These are phyloP conservation scores for Allantophomopsis lycopodina DNA, from an alignment of 2,329 filamentous ascomycete species.

Conservation along the genomic window DNA sequence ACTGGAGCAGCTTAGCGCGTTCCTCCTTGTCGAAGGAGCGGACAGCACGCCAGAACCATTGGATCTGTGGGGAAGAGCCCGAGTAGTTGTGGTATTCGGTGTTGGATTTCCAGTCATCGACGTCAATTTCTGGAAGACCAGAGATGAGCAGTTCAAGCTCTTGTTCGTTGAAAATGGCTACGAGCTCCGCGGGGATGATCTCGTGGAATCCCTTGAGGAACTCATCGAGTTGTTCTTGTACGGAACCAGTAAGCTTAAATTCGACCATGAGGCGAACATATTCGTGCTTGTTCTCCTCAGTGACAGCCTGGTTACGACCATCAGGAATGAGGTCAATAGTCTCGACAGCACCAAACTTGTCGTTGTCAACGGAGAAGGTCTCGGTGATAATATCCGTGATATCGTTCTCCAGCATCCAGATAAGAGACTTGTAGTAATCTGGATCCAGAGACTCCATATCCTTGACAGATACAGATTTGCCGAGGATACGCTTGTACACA, in stretches of 20 bases:
- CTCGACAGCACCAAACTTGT: slow-evolving; percentile 83
- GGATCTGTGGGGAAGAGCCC: slow-evolving; percentile 86
- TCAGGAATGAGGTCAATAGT: slow-evolving; percentile 77
- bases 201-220: slow-evolving; percentile 96
- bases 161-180: slow-evolving; percentile 97
- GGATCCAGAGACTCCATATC: slow-evolving; percentile 98
- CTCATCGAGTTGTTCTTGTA: slow-evolving; percentile 85
- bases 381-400: slow-evolving; percentile 97
- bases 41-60: slow-evolving; percentile 99
- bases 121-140: slow-evolving; percentile 89
- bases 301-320: slow-evolving; percentile 84
- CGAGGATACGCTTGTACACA: slow-evolving; percentile 94
- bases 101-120: slow-evolving; percentile 98
- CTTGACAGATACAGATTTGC: slow-evolving; percentile 91
- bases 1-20: slow-evolving; percentile 90
- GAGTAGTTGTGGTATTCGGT: slow-evolving; percentile 98
- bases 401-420: slow-evolving; percentile 98
- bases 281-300: slow-evolving; percentile 96
- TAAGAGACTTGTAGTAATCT: slow-evolving; percentile 96
- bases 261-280: slow-evolving; percentile 92
- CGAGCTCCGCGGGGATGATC: slow-evolving; percentile 85
- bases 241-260: slow-evolving; percentile 81
- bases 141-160: slow-evolving; percentile 95
- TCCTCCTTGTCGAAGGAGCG: slow-evolving; percentile 98
- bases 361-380: slow-evolving; percentile 87